Percentiles rank a stretch among this genome's conserved stretches.
phyloP scores from a whole-genome alignment of 768 basidiomycete species.

The Sarcomyxa edulis region DNA sequence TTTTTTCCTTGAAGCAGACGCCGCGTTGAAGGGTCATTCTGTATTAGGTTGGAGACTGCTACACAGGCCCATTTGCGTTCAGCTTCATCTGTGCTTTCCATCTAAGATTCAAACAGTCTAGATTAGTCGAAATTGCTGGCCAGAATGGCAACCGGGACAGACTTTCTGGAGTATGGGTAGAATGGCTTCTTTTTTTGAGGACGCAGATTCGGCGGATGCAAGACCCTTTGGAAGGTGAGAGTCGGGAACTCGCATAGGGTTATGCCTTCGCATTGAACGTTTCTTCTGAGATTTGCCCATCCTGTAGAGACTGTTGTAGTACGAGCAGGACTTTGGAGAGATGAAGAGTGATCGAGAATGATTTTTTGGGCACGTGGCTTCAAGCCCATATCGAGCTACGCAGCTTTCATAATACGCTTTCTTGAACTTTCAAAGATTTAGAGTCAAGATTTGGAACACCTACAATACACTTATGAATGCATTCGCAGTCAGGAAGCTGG shows the following conservation, averaged over 20 bases:
- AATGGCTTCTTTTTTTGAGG: constrained; percentile 72
- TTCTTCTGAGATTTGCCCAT: constrained; percentile 98
- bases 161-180: constrained; percentile 92
- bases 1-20: constrained; percentile 88
- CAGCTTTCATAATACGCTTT: too few relatives aligned
- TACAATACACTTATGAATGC: too few relatives aligned
- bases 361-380: too few relatives aligned
- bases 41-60: constrained; percentile 91
- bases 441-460: too few relatives aligned
- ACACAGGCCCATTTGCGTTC: constrained; percentile 97
- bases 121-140: too few relatives aligned
- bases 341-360: too few relatives aligned
- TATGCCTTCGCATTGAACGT: constrained; percentile 77
- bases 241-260: constrained; percentile 91
- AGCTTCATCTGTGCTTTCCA: constrained; percentile 66
- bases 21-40: constrained; percentile 91
- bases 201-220: constrained; percentile 64
- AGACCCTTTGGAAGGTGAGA: constrained; percentile 85
- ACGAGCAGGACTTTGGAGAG: too few relatives aligned
- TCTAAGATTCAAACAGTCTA: constrained; percentile 42
- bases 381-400: too few relatives aligned
- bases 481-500: too few relatives aligned
- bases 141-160: too few relatives aligned
- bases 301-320: too few relatives aligned
- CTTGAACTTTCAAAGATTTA: too few relatives aligned